Percentiles rank a stretch among this genome's conserved stretches.
phyloP scores from a whole-genome alignment of 2,329 filamentous ascomycete species.

The Ciborinia camelliae region DNA sequence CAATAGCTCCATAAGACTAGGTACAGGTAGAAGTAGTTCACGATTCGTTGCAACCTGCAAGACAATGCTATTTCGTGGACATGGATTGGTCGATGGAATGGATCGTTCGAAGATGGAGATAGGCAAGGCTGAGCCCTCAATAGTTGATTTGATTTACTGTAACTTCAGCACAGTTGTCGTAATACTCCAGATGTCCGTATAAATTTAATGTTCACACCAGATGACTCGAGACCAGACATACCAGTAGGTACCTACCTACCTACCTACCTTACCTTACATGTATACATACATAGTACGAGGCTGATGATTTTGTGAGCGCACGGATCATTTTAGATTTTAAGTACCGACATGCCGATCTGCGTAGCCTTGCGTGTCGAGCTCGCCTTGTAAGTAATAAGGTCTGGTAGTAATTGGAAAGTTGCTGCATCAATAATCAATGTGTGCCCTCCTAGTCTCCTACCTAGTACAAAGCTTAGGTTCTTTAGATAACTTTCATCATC shows the following conservation, averaged over 20 bases:
- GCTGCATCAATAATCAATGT: no score
- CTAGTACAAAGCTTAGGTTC: constrained; percentile 19
- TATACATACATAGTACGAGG: not conserved
- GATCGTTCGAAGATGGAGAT: not conserved
- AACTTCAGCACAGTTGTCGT: not conserved
- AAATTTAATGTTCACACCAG: no score
- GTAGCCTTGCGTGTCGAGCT: constrained; percentile 14
- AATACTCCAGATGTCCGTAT: no score
- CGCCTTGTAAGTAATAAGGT: not conserved
- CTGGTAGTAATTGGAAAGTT: no score
- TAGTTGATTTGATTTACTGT: no score
- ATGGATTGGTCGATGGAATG: constrained; percentile 9
- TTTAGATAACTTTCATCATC: constrained; percentile 17
- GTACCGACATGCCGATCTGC: constrained; percentile 15
- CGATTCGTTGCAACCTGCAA: not conserved
- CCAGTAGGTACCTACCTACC: no score
- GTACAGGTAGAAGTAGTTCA: not conserved
- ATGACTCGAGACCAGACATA: no score
- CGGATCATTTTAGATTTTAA: constrained; percentile 2
- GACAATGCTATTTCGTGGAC: constrained; percentile 14
- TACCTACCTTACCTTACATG: no score
- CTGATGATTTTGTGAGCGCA: constrained; percentile 5
- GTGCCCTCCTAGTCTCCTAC: not conserved
- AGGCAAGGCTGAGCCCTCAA: constrained; percentile 11
- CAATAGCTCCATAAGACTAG: constrained; percentile 34